phyloP scores from a whole-genome alignment of 495 filamentous ascomycete genomes.

The Geoglossum glabrum region DNA sequence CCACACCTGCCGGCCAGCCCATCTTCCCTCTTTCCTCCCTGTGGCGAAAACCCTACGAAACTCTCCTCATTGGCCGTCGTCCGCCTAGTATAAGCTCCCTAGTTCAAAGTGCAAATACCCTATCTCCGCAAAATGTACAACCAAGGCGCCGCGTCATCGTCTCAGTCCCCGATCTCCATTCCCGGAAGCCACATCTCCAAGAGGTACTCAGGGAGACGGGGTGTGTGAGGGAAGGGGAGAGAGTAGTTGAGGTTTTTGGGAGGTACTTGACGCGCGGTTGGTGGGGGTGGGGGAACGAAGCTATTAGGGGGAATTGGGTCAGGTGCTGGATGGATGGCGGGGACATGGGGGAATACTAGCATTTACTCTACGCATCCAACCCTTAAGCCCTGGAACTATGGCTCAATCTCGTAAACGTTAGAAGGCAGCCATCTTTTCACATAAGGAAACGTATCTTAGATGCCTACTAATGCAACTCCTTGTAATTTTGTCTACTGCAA shows the following conservation, averaged over 20 bases:
- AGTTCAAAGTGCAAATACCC: too few species aligned
- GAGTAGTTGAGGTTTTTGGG: constrained; percentile 85
- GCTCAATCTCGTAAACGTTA: too few species aligned
- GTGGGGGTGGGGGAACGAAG: constrained; percentile 82
- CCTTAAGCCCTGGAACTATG: too few species aligned
- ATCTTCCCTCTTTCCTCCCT: constrained; percentile 43
- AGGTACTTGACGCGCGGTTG: constrained; percentile 69
- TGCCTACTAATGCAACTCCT: too few species aligned
- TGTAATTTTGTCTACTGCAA: too few species aligned
- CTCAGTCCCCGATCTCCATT: constrained; percentile 78
- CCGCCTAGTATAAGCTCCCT: too few species aligned
- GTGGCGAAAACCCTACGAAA: constrained; percentile 77
- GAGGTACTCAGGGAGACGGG: constrained; percentile 2
- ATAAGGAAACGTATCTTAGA: too few species aligned
- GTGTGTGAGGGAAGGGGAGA: too few species aligned
- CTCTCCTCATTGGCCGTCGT: constrained; percentile 42
- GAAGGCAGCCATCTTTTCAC: too few species aligned
- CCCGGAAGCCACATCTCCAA: constrained; percentile 62
- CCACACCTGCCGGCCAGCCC: constrained; percentile 48
- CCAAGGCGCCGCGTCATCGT: constrained; percentile 35
- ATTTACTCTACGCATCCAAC: too few species aligned
- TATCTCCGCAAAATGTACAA: too few species aligned
- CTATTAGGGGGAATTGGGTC: constrained; percentile 52
- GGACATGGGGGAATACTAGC: neutral
- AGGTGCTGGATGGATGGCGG: constrained; percentile 36